These are phyloP conservation scores for Astrephomene gubernaculifera DNA, from an alignment of 139 green algal species.

Conservation along the genomic window DNA sequence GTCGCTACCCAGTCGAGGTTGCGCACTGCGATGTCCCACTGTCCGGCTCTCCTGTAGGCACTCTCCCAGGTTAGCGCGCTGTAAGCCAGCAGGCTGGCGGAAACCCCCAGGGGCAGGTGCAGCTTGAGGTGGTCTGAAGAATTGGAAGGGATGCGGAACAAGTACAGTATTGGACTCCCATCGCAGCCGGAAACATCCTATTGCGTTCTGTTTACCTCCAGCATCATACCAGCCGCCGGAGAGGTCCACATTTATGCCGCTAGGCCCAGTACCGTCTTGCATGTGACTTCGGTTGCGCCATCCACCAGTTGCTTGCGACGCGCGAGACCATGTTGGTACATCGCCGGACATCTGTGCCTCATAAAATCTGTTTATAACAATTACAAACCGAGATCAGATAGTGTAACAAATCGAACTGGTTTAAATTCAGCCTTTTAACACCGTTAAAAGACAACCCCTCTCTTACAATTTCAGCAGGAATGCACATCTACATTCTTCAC, in stretches of 20 bases:
- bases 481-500: too few relatives aligned
- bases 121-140: constrained; percentile 38
- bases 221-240: constrained; percentile 32
- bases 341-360: constrained; percentile 38
- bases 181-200: too few relatives aligned
- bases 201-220: constrained; percentile 20
- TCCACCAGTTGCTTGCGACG: neutral
- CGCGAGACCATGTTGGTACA: constrained; percentile 20
- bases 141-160: too few relatives aligned
- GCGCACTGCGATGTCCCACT: constrained; percentile 22
- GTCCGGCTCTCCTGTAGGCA: neutral
- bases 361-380: constrained; percentile 40
- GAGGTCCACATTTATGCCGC: neutral
- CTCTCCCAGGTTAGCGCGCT: constrained; percentile 14
- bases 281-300: constrained; percentile 28
- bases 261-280: neutral
- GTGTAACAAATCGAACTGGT: too few relatives aligned
- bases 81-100: constrained; percentile 2
- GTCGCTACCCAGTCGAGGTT: constrained; percentile 27
- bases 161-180: too few relatives aligned
- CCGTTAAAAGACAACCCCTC: too few relatives aligned
- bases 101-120: constrained; percentile 9
- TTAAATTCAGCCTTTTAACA: too few relatives aligned
- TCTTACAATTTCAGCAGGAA: too few relatives aligned
- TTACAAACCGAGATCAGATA: too few relatives aligned